Evolutionary conservation across 2,329 filamentous ascomycete genomes (phyloP), one percentile per base, ranked within the genome.

Genomic region (Zopfia rhizophila): DNA sequence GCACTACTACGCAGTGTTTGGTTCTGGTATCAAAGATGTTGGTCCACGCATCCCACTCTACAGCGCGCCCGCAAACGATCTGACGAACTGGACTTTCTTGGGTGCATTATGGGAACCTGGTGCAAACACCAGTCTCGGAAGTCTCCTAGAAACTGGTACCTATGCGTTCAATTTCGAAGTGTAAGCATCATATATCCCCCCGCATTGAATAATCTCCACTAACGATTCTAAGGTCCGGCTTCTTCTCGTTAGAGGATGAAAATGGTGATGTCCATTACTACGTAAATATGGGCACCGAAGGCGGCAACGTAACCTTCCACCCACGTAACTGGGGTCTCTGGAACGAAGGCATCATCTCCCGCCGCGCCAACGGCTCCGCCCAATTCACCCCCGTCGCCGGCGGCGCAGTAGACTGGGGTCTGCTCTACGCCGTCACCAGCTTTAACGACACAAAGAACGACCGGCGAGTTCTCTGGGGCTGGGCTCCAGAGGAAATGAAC

Each of bases 121-220:
- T 3, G 60, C 48, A 10, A 78, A 77, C 53, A 69, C 66, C 10
- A 72, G 66, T n/a, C 60, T 78, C 5, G 74, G 73, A 5, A 69
- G 69, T 11, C 47, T 74, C 5, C 48, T 77, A 4, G 69, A 73
- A 38, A 78, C 76, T n/a, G 75, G 75, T 14, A 70, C 66, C 2
- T 76, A 77, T 40, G 75, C 66, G 7, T 78, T 70, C 63, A 78
- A 78, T 56, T 78, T 78, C 33, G 76, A 78, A 53, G 75, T 78
- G 45, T 66, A 55, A 56, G 63, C 31, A 19, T 10, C 8, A n/a
- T 18, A 17, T 27, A 25, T 17, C 10, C 27, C n/a, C n/a, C n/a
- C n/a, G n/a, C n/a, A n/a, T 56, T 5, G 12, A 16, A 23, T 3
- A 13, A 17, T 28, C 22, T 11, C 11, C 3, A 35, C 29, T 52